A percentile compares a stretch with the other conserved stretches of the same genome.
phyloP scores from a whole-genome alignment of 176 grass and related monocot species.

The Neostapfia colusana region DNA sequence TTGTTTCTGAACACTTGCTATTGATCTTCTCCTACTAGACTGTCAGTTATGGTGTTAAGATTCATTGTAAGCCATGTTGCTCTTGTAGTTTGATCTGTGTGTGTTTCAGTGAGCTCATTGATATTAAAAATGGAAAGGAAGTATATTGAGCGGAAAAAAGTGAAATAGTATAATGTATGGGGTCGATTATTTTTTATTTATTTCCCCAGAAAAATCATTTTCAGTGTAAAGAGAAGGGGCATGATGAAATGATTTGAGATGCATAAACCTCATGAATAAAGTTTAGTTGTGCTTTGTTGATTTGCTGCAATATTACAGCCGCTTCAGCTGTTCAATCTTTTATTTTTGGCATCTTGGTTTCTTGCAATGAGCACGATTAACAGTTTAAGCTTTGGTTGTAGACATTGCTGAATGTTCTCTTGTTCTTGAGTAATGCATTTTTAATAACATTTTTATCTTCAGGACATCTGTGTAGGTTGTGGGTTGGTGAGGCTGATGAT shows the following conservation, averaged over 20 bases:
- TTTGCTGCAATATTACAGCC: background rate
- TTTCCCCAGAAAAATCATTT: background rate
- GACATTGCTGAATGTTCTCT: slow-evolving; percentile 17
- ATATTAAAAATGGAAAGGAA: background rate
- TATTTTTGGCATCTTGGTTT: slow-evolving; percentile 16
- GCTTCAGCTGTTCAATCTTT: slow-evolving; percentile 15
- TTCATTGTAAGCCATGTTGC: slow-evolving; percentile 28
- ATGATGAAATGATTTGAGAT: slow-evolving; percentile 9
- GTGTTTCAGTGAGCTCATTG: background rate
- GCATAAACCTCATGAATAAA: slow-evolving; percentile 15
- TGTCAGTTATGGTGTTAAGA: slow-evolving; percentile 3
- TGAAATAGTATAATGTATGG: background rate
- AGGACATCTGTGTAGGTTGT: slow-evolving; percentile 69
- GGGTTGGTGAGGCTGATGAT: slow-evolving; percentile 74
- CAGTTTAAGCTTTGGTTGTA: slow-evolving; percentile 25
- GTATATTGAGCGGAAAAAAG: background rate
- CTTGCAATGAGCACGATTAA: slow-evolving; percentile 2
- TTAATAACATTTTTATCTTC: slow-evolving; percentile 29
- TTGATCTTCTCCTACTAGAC: background rate
- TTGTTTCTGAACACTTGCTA: background rate
- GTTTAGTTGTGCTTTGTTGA: slow-evolving; percentile 2
- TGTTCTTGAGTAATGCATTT: slow-evolving; percentile 21
- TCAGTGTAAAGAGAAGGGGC: background rate
- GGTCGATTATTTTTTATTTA: background rate
- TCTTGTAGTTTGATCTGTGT: slow-evolving; percentile 16